Evolutionary conservation across 2,329 filamentous ascomycete genomes (phyloP), one percentile per base, ranked within the genome.

Genomic region (Diplodia scrobiculata): DNA sequence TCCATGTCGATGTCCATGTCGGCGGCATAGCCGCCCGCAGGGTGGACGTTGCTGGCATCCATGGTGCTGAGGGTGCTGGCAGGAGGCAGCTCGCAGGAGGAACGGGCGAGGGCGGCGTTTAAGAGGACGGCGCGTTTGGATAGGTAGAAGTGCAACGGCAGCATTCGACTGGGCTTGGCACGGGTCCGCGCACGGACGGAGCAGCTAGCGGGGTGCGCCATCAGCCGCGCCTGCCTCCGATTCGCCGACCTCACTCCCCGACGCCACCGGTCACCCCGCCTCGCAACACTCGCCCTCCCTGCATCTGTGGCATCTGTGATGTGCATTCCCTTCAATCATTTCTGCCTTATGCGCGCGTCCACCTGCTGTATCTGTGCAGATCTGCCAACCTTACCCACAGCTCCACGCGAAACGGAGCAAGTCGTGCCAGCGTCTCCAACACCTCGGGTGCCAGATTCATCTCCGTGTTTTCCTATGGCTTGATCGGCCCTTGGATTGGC

Each of bases 1-100:
- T 78, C 76, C 66, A 74, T 75, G 53, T 72, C 74, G 38, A 71
- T 73, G 67, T 77, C 75, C 41, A 71, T 74, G 59, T 67, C 66
- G 59, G 60, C 52, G 59, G 55, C 47, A 41, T 48, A 55, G 27
- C n/a, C 64, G 47, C 21, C 54, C 25, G 41, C 34, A 36, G 64
- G 64, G 53, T 52, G 53, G 21, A 66, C 47, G 64, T 66, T 66
- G 64, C 14, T 48, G 52, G 47, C 25, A 21, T 66, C 64, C 64
- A 66, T 60, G 45, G 47, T 55, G 63, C 14, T 13, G 38, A 38
- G 21, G 36, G 51, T 11, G 51, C 11, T 36, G 29, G 34, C 38
- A n/a, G 51, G 29, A 38, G 14, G 2, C 41, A 9, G 29, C 34
- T 10, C 10, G 34, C 38, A 32, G 53, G 52, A n/a, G 41, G n/a